Evolutionary conservation across 2,329 filamentous ascomycete species (phyloP).

Genomic region (Cytospora schulzeri): DNA sequence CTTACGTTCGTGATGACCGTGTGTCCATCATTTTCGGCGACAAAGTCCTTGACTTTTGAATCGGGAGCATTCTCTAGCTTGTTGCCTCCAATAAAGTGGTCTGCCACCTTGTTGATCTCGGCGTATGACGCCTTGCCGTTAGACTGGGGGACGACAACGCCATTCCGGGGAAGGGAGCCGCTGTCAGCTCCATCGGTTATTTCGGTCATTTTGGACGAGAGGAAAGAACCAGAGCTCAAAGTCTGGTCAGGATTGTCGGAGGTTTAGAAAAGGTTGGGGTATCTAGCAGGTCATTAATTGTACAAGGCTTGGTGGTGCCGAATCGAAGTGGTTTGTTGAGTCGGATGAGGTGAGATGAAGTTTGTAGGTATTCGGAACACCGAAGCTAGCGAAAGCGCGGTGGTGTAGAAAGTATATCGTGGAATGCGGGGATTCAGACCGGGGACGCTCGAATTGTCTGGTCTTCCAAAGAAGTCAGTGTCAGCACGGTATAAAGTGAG

Average conservation of each 20-base stretch:
- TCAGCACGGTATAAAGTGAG: constrained; percentile 12
- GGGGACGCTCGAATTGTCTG: constrained; percentile 14
- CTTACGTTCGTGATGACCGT: constrained; percentile 97
- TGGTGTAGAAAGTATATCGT: constrained; percentile 6
- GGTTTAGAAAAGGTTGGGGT: constrained; percentile 15
- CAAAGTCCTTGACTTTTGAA: constrained; percentile 94
- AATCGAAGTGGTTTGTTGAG: constrained; percentile 14
- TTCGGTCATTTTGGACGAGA: constrained; percentile 49
- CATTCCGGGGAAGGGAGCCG: constrained; percentile 41
- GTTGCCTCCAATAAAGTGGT: constrained; percentile 98
- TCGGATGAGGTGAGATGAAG: neutral
- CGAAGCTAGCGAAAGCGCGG: constrained; percentile 29
- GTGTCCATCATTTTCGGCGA: constrained; percentile 84
- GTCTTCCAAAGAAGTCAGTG: constrained; percentile 10
- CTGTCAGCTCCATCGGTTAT: constrained; percentile 44
- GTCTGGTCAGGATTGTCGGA: constrained; percentile 20
- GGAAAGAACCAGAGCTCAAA: constrained; percentile 21
- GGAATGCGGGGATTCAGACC: neutral
- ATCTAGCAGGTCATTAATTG: constrained; percentile 34
- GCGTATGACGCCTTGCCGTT: constrained; percentile 70
- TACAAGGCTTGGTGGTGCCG: constrained; percentile 23
- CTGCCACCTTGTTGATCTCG: constrained; percentile 78
- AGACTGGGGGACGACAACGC: constrained; percentile 52
- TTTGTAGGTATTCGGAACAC: constrained; percentile 10
- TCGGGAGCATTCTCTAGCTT: constrained; percentile 77